Conservation (phyloP, 495 filamentous ascomycete species). For the Choiromyces venosus region DNA sequence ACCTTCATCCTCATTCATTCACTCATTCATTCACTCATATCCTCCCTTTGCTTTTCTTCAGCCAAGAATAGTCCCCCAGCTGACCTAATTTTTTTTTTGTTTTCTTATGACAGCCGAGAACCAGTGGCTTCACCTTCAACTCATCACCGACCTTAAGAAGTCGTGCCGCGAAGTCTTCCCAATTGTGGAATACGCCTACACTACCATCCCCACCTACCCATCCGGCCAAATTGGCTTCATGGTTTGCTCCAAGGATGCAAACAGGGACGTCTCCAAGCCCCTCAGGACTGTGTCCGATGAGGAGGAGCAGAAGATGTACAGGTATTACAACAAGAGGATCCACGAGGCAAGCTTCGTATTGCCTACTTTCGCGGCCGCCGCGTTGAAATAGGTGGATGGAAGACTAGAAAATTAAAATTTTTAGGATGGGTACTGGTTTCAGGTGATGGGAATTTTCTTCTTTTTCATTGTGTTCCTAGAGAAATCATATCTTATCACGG, state of each 20-base stretch:
- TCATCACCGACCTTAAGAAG: conserved; percentile 90
- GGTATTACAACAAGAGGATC: conserved; percentile 93
- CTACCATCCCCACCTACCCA: conserved; percentile 98
- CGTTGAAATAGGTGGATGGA: conserved; percentile 50
- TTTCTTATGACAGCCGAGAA: conserved; percentile 69
- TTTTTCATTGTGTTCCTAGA: neutral
- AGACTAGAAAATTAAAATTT: conserved; percentile 14
- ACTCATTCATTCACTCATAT: conserved; percentile 9
- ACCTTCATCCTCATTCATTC: conserved; percentile 10
- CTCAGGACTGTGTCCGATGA: conserved; percentile 70
- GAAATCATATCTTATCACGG: conserved; percentile 6
- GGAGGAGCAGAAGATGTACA: conserved; percentile 85
- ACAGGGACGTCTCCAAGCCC: conserved; percentile 74
- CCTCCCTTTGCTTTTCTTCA: conserved; percentile 12
- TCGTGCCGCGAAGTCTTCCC: conserved; percentile 96
- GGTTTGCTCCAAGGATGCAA: conserved; percentile 94
- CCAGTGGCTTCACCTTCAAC: conserved; percentile 93
- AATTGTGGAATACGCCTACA: conserved; percentile 96
- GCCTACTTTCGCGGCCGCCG: conserved; percentile 84
- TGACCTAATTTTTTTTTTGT: conserved; percentile 7
- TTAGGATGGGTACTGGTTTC: neutral
- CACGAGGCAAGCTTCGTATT: conserved; percentile 90
- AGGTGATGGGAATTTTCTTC: neutral
- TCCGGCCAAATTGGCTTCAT: conserved; percentile 99
- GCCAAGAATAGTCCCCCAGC: neutral